These are phyloP conservation scores for Rossbeevera mucosa DNA, from an alignment of 768 basidiomycete species.

Conservation along the genomic window DNA sequence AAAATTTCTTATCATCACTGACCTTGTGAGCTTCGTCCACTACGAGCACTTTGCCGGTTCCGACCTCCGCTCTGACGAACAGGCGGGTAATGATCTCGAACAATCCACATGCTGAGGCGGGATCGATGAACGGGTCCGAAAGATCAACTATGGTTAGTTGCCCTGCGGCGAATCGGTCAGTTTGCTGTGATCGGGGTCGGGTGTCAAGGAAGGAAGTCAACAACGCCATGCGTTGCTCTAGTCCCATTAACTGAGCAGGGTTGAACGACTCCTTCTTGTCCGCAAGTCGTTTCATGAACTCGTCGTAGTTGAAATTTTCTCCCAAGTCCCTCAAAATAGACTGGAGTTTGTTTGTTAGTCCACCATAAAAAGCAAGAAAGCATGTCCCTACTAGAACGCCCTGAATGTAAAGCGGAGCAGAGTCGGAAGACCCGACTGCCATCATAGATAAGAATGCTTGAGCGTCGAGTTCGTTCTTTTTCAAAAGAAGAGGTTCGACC, in stretches of 20 bases:
- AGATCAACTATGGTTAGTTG: conserved; percentile 66
- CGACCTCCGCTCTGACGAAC: conserved; percentile 57
- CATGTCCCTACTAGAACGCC: conserved; percentile 50
- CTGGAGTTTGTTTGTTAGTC: conserved; percentile 11
- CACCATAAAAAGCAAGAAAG: background rate
- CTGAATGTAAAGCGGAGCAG: conserved; percentile 67
- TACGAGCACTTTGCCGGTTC: conserved; percentile 62
- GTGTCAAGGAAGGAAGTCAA: conserved; percentile 54
- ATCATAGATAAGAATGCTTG: conserved; percentile 71
- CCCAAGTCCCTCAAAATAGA: conserved; percentile 65
- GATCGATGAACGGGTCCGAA: conserved; percentile 70
- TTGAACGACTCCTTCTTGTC: conserved; percentile 50
- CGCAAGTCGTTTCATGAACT: conserved; percentile 46
- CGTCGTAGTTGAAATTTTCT: conserved; percentile 49
- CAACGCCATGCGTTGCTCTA: conserved; percentile 62
- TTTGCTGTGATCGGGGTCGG: conserved; percentile 1
- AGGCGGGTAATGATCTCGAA: conserved; percentile 67
- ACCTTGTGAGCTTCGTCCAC: conserved; percentile 79
- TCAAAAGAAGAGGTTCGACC: conserved; percentile 53
- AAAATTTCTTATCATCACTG: background rate
- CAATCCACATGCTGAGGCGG: conserved; percentile 59
- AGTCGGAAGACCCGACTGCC: conserved; percentile 59
- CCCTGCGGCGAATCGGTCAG: conserved; percentile 47
- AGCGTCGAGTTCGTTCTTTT: conserved; percentile 60
- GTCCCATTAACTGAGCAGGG: conserved; percentile 46